A percentile compares a stretch with the other conserved stretches of the same genome.
phyloP scores from a whole-genome alignment of 768 basidiomycete species.

The Tricholoma matsutake region DNA sequence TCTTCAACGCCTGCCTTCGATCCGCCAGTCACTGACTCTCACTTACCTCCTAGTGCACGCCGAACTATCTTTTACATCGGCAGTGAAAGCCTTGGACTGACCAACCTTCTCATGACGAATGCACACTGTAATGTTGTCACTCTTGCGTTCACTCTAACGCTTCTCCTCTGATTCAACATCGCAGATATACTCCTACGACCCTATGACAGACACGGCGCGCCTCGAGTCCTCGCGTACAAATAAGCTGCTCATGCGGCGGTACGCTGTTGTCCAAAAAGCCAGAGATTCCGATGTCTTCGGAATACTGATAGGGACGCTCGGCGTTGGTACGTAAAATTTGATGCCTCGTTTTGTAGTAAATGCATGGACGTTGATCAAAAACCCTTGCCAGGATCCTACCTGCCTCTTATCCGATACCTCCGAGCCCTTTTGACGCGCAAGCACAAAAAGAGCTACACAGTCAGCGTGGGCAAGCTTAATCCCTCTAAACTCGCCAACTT shows the following conservation, averaged over 20 bases:
- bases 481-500: slow-evolving; percentile 96
- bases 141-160: neutral
- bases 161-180: neutral
- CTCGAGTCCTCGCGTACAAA: slow-evolving; percentile 73
- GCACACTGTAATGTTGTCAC: slow-evolving; percentile 53
- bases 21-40: slow-evolving; percentile 5
- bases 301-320: slow-evolving; percentile 91
- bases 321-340: slow-evolving; percentile 57
- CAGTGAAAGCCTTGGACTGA: slow-evolving; percentile 72
- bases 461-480: slow-evolving; percentile 92
- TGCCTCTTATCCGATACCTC: slow-evolving; percentile 82
- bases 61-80: slow-evolving; percentile 58
- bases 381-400: slow-evolving; percentile 66
- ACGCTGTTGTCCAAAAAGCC: slow-evolving; percentile 82
- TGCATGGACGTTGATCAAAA: neutral
- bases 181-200: slow-evolving; percentile 80
- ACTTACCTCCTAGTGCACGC: slow-evolving; percentile 16
- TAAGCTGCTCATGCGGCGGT: slow-evolving; percentile 84
- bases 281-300: slow-evolving; percentile 93
- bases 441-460: slow-evolving; percentile 90
- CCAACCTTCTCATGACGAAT: slow-evolving; percentile 86
- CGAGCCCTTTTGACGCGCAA: slow-evolving; percentile 61
- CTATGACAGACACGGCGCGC: slow-evolving; percentile 40
- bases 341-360: slow-evolving; percentile 1
- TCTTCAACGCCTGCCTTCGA: neutral